Base-by-base conservation (phyloP, 257 asterid species). In the Anisodus acutangulus region DNA sequence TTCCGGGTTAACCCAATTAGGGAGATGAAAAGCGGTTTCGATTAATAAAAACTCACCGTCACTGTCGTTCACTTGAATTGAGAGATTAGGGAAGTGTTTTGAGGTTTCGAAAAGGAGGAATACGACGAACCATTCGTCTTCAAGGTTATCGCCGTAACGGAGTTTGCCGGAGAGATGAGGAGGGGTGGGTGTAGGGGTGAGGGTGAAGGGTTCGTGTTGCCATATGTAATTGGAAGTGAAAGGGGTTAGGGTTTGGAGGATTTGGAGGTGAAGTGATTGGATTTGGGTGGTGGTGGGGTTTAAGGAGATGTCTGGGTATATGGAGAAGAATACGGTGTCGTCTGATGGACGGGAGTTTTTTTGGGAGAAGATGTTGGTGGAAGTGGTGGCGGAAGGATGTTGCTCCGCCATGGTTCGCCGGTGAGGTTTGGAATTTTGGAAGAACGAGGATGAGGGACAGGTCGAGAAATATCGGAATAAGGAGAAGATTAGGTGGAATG, bases 61-160 rank as follows among this genome's bases (percentile, higher is more conserved):
- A 2, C 94, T 89, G 67, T 96, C 98, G 90, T 92, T 90, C 4
- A 94, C 93, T 15, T 92, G 89, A 84, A 96, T 88, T 47, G 99
- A 93, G 63, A 93, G 89, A 69, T 88, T 82, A 15, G 91, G 93
- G 85, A 91, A 90, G 15, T 43, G 76, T 19, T 84, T 90, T 12
- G 98, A 96, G 68, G 90, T 88, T 31, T 90, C 82, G 86, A 90
- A 94, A 47, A 96, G 94, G 84, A 94, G 93, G 88, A 86, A 90
- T 51, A 93, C 97, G n/a, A 92, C 91, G 86, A 94, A 96, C 99
- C 99, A 96, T 88, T 96, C 99, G 82, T 96, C 98, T 37, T 96
- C 98, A 5, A 96, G 89, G 83, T 93, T 93, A 85, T 96, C 98
- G 10, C 98, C 97, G 88, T 89, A 96, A 64, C 97, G 94, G 86